phyloP scores from a whole-genome alignment of 257 asterid genomes.

The Avicennia marina region DNA sequence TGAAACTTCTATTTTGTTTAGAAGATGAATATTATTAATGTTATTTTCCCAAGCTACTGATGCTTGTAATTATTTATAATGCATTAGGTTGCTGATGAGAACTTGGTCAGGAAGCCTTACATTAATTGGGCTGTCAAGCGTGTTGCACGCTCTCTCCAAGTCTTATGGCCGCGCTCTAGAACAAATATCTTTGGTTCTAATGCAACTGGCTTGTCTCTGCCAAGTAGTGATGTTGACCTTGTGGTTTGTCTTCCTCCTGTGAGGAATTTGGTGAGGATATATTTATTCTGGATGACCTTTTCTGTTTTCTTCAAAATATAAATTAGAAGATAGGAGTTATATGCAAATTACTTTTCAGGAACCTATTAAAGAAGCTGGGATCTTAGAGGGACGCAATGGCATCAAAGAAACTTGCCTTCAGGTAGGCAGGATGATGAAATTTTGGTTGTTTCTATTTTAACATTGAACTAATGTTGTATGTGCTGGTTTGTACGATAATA shows the following conservation, averaged over 20 bases:
- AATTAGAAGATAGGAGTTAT: slow-evolving; percentile 11
- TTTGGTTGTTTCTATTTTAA: neutral
- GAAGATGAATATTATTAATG: slow-evolving; percentile 10
- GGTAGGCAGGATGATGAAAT: slow-evolving; percentile 38
- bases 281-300: neutral
- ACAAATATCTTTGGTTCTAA: slow-evolving; percentile 90
- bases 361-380: slow-evolving; percentile 99
- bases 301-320: neutral
- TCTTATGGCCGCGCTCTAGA: slow-evolving; percentile 98
- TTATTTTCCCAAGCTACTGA: slow-evolving; percentile 18
- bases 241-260: slow-evolving; percentile 98
- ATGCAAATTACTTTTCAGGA: slow-evolving; percentile 45
- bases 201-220: slow-evolving; percentile 95
- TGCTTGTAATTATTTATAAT: slow-evolving; percentile 20
- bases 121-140: slow-evolving; percentile 99
- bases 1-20: slow-evolving; percentile 1
- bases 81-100: slow-evolving; percentile 85
- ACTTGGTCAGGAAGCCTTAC: slow-evolving; percentile 76
- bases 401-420: slow-evolving; percentile 98
- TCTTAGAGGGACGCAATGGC: slow-evolving; percentile 98
- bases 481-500: neutral
- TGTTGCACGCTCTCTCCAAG: slow-evolving; percentile 97
- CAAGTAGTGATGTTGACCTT: slow-evolving; percentile 97
- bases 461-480: neutral
- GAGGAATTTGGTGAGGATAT: slow-evolving; percentile 87